Evolutionary conservation across 2,329 filamentous ascomycete genomes (phyloP).

Genomic region (Penicillium sp.): DNA sequence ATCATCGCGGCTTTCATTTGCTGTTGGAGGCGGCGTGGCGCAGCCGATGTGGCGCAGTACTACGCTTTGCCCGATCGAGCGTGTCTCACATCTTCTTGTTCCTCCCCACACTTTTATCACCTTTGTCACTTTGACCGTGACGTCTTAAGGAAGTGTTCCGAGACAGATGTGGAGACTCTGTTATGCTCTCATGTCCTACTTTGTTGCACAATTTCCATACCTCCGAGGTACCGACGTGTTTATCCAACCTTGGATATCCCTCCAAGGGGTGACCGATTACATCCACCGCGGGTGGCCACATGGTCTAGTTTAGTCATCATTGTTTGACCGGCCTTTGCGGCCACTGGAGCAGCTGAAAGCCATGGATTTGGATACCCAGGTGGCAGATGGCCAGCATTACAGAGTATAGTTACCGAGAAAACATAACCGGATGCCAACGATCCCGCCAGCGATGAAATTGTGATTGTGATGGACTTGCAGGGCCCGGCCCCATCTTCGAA

Average conservation of each 20-base stretch:
- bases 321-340: neutral
- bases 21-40: constrained; percentile 5
- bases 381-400: neutral
- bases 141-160: neutral
- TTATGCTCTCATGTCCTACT: neutral
- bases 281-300: neutral
- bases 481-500: neutral
- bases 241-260: neutral
- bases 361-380: neutral
- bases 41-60: constrained; percentile 10
- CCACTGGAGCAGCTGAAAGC: neutral
- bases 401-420: neutral
- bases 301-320: neutral
- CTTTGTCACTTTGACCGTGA: neutral
- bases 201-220: neutral
- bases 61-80: neutral
- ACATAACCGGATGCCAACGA: neutral
- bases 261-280: neutral
- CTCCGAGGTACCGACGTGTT: neutral
- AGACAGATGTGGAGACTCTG: neutral
- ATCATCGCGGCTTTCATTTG: constrained; percentile 19
- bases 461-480: neutral
- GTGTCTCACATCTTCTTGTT: neutral
- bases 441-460: neutral
- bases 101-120: constrained; percentile 12